A percentile compares a stretch with the other conserved stretches of the same genome.
These are phyloP conservation scores for Paxillus rubicundulus DNA, from an alignment of 768 basidiomycete genomes.

Conservation along the genomic window DNA sequence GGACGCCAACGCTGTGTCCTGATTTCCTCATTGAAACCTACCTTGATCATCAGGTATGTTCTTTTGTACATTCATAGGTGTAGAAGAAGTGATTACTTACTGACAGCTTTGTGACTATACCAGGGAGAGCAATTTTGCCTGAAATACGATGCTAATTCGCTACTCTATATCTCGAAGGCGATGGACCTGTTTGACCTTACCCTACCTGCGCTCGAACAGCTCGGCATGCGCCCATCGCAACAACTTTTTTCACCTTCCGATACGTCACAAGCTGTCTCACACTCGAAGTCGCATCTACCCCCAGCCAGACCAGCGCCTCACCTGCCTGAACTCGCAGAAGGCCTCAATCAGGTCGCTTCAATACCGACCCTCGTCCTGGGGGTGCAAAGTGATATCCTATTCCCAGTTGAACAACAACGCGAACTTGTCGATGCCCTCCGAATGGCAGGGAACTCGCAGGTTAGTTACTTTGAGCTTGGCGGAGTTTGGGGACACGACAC, in stretches of 20 bases:
- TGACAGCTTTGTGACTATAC: neutral
- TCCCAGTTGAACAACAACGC: conserved; percentile 95
- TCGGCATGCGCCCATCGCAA: conserved; percentile 48
- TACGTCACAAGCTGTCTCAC: conserved; percentile 37
- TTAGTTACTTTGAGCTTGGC: conserved; percentile 95
- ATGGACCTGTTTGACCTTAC: conserved; percentile 99
- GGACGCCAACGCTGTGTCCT: conserved; percentile 80
- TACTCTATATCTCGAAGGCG: conserved; percentile 98
- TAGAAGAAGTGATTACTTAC: neutral
- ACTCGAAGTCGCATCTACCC: conserved; percentile 70
- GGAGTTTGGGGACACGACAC: conserved; percentile 99
- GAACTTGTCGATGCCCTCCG: conserved; percentile 91
- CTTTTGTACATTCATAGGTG: neutral
- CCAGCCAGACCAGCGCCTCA: conserved; percentile 73
- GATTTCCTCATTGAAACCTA: conserved; percentile 99
- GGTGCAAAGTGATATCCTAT: conserved; percentile 95
- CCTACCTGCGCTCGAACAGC: conserved; percentile 62
- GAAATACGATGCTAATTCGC: conserved; percentile 98
- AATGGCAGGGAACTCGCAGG: conserved; percentile 82
- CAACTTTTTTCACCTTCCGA: conserved; percentile 14
- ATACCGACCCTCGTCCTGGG: conserved; percentile 88
- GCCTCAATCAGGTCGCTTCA: conserved; percentile 68
- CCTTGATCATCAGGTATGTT: conserved; percentile 78
- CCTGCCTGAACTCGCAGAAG: conserved; percentile 72
- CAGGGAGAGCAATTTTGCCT: conserved; percentile 96